Base-by-base conservation (phyloP, 306 rosid genomes). In the Citrullus amarus region DNA sequence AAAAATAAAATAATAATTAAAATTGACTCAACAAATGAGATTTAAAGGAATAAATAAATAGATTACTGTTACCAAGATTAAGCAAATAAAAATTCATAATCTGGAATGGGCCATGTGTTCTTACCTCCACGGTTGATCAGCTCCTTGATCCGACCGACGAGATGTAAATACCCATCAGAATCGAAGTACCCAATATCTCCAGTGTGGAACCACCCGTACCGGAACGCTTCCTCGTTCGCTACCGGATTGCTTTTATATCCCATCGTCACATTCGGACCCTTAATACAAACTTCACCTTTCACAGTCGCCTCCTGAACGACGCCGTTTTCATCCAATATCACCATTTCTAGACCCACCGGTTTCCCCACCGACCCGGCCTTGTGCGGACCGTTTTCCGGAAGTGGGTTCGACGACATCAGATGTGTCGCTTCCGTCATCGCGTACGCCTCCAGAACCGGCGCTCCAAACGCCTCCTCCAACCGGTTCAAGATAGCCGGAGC, bases 71-170 rank as follows among this genome's bases (percentile, higher is more conserved):
- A 58, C 3, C 22, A 5, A 16, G 0, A 5, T 13, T 2, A 44
- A 44, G 50, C 12, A 44, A 44, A 44, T 18, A 55, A 18, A 55
- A n/a, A 55, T 0, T 55, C 4, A 0, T 56, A 22, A 58, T 22
- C 22, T 22, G 15, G 10, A 39, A 20, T 4, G 16, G 43, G 4
- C 22, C 46, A 79, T 9, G 44, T 51, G 41, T 17, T 11, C 2
- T 22, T 88, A 90, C 95, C 96, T 90, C 96, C 96, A 7, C 96
- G 88, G 68, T 90, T 90, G 0, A 90, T 88, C 75, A 90, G 90
- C 38, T 90, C 96, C 84, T 90, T 90, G 81, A 90, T 90, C 86
- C 96, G 91, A 69, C 96, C 96, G 58, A 90, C 96, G 41, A 90
- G 91, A 81, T 87, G 86, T 88, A 90, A 87, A n/a, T 90, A 88